A percentile compares a stretch with the other conserved stretches of the same genome.
Conservation (phyloP, 176 grass and related monocot genomes). For the Aegilops bicornis region DNA sequence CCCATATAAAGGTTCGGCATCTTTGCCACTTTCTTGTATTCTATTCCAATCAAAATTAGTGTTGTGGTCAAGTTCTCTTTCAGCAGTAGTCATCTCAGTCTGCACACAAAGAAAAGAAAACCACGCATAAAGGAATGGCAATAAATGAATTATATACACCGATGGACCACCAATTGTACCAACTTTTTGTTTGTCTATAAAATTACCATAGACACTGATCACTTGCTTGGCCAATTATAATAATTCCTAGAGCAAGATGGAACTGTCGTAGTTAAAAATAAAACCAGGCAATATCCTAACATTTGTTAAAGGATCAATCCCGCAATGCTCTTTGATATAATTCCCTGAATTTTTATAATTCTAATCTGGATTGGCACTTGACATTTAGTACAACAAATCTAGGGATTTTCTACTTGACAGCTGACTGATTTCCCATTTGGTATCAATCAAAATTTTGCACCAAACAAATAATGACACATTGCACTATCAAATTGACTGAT, state of each 20-base stretch:
- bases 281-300: not conserved
- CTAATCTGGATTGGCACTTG: not conserved
- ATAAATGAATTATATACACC: not conserved
- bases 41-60: slow-evolving; percentile 99
- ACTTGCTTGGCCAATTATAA: not conserved
- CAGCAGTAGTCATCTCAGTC: slow-evolving; percentile 99
- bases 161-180: not conserved
- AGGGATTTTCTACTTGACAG: not conserved
- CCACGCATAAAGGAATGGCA: not conserved
- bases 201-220: not conserved
- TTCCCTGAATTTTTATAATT: not conserved
- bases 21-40: slow-evolving; percentile 94
- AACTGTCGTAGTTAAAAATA: not conserved
- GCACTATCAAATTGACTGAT: not conserved
- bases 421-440: not conserved
- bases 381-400: not conserved
- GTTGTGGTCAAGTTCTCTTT: slow-evolving; percentile 97
- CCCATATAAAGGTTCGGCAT: slow-evolving; percentile 78
- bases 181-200: not conserved
- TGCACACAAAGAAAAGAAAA: slow-evolving; percentile 35
- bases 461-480: not conserved
- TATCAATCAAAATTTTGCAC: not conserved
- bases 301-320: not conserved
- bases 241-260: not conserved
- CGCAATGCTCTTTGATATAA: not conserved